Evolutionary conservation across 73 alveolate genomes (phyloP).

Genomic region (Paramecium octaurelia): DNA sequence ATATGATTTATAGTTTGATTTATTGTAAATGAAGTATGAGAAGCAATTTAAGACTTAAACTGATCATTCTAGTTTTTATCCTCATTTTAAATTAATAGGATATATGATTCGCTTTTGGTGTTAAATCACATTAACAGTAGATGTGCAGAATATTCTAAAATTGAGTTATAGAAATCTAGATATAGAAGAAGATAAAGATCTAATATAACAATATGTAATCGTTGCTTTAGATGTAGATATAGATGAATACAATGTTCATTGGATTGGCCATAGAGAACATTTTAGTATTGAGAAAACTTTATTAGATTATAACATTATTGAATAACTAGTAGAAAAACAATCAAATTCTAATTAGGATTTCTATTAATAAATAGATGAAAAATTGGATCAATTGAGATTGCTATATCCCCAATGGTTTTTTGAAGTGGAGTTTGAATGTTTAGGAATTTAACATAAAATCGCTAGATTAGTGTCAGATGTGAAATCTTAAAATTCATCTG

Average conservation of each 20-base stretch:
- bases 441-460: not conserved
- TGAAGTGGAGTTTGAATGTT: not conserved
- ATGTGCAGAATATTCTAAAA: not conserved
- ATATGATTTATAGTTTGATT: not conserved
- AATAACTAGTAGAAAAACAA: not conserved
- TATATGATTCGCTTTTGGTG: not conserved
- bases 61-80: not conserved
- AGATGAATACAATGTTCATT: not conserved
- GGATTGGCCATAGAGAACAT: not conserved
- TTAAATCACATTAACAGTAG: not conserved
- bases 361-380: not conserved
- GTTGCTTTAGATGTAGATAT: not conserved
- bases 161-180: not conserved
- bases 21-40: not conserved
- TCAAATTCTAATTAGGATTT: not conserved
- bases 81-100: constrained; percentile 21
- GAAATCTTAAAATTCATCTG: not conserved
- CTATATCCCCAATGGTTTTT: not conserved
- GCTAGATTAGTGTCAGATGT: not conserved
- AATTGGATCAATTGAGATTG: not conserved
- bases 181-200: not conserved
- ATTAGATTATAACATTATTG: not conserved
- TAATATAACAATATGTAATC: not conserved
- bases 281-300: not conserved
- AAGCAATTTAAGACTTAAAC: not conserved